A percentile compares a stretch with the other conserved stretches of the same genome.
Conservation (phyloP, 176 grass and related monocot species). For the Oryza glumipatula region DNA sequence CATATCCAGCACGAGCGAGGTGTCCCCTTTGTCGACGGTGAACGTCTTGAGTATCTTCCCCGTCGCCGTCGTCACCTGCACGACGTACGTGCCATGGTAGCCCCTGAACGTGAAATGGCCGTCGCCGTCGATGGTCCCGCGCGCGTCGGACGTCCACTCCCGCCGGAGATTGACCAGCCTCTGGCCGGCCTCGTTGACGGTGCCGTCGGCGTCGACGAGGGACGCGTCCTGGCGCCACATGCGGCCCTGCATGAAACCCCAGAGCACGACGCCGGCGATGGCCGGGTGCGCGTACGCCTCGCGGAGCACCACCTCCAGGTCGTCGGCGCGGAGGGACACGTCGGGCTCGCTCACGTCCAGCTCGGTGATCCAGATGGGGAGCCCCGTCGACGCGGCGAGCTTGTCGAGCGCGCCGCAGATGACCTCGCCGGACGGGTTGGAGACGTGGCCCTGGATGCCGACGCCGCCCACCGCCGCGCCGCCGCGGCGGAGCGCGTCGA, state of each 20-base stretch:
- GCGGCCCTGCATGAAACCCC: slow-evolving; percentile 68
- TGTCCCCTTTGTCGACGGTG: background rate
- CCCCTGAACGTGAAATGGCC: background rate
- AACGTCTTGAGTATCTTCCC: background rate
- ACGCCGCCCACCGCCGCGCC: background rate
- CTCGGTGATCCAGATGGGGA: slow-evolving; percentile 77
- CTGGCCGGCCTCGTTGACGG: slow-evolving; percentile 62
- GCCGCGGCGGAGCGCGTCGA: background rate
- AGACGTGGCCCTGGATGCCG: too few species aligned
- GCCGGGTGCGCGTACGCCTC: slow-evolving; percentile 80
- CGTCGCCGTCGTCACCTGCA: background rate
- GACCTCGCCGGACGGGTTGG: slow-evolving; percentile 30
- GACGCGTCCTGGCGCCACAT: slow-evolving; percentile 60
- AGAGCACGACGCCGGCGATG: slow-evolving; percentile 64
- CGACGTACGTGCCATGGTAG: background rate
- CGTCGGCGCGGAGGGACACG: slow-evolving; percentile 64
- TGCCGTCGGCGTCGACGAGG: slow-evolving; percentile 70
- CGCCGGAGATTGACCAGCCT: background rate
- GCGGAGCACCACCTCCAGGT: slow-evolving; percentile 73
- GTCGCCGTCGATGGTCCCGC: background rate
- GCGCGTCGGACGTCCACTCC: background rate
- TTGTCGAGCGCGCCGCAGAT: slow-evolving; percentile 64
- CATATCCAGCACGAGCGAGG: background rate
- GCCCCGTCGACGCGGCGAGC: slow-evolving; percentile 48
- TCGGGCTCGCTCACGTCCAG: slow-evolving; percentile 59